Evolutionary conservation across 2,329 filamentous ascomycete genomes (phyloP).

Genomic region (Claviceps sp.): DNA sequence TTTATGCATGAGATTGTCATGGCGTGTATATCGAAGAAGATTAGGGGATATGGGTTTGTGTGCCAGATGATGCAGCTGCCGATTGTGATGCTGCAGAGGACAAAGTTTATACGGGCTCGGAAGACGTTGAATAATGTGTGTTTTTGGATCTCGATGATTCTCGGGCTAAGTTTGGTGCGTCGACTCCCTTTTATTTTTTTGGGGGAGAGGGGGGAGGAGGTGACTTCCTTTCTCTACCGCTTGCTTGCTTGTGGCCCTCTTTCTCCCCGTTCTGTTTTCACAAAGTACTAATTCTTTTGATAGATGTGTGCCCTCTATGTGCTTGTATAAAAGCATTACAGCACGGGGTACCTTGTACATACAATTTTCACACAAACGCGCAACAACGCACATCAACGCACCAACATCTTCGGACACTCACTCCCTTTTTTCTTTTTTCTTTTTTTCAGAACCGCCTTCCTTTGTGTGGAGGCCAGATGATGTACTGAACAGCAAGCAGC

Average conservation of each 20-base stretch:
- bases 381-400: neutral
- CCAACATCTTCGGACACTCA: neutral
- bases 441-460: too few relatives aligned
- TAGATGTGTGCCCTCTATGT: constrained; percentile 43
- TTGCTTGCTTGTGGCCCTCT: too few relatives aligned
- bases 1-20: constrained; percentile 90
- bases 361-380: neutral
- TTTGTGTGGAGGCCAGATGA: too few relatives aligned
- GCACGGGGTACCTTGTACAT: neutral
- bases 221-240: neutral
- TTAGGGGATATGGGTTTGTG: constrained; percentile 84
- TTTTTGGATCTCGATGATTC: constrained; percentile 87
- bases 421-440: too few relatives aligned
- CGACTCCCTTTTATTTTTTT: neutral
- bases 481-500: too few relatives aligned
- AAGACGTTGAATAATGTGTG: constrained; percentile 76
- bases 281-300: constrained; percentile 7
- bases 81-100: constrained; percentile 82
- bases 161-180: constrained; percentile 68
- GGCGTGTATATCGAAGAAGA: constrained; percentile 95
- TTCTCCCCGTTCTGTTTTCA: neutral
- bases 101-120: constrained; percentile 57
- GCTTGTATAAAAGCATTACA: constrained; percentile 21
- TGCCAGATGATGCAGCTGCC: constrained; percentile 96
- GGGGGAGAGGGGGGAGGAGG: too few relatives aligned